Evolutionary conservation across 2,329 filamentous ascomycete genomes (phyloP), one percentile per base, ranked within the genome.

Genomic region (Penicillium sp.): DNA sequence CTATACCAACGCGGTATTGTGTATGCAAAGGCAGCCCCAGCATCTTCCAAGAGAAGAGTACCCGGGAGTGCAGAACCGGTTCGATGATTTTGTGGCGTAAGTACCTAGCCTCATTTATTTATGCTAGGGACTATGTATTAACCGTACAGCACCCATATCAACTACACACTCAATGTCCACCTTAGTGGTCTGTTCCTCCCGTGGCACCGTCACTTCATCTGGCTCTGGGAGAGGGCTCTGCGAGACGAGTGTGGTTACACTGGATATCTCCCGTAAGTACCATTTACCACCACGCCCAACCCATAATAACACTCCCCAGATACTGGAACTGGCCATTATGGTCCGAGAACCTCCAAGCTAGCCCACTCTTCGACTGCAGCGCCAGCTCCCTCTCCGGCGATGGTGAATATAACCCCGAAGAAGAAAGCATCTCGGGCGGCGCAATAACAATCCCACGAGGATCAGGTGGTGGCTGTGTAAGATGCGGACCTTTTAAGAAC

Each of bases 271-370:
- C 66, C 66, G 56, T 66, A 30, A 31, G 57, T 30, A 14, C 9
- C n/a, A 16, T 26, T 8, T 6, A 16, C 6, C 11, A 10, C 36
- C 0, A 31, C 19, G 11, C 11, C 16, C 17, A 36, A 22, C 1
- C 14, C 12, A 33, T 31, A 35, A 33, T 49, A 31, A 52, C 22
- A 22, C 48, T 19, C 6, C 16, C 12, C 41, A 69, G 69, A 10
- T 81, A 80, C 64, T 78, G 77, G 75, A 72, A 80, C 62, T 80
- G 77, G 77, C 64, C 71, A 5, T 67, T 73, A 25, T 75, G 69
- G 51, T 73, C 73, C 16, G 60, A 62, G 25, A 67, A 72, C 16
- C 66, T 75, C 16, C 55, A 65, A 22, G 74, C 66, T 58, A 80
- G 77, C 4, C 70, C 78, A 10, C 67, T 81, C 52, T 80, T 80